Conservation (phyloP, 176 grass and related monocot genomes). For the Phragmites australis region DNA sequence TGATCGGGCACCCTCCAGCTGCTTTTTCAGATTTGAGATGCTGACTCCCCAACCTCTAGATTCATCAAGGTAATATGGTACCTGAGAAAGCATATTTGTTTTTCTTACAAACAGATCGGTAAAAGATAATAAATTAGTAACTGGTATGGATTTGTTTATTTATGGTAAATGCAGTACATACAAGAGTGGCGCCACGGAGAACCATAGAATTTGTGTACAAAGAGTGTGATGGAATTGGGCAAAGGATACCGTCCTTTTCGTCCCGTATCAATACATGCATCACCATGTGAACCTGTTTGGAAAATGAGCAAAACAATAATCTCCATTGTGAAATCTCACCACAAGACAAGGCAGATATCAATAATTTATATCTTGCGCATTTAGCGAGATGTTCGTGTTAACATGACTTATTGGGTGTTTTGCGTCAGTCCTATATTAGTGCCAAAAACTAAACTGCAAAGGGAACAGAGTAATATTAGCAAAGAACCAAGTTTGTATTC, state of each 20-base stretch:
- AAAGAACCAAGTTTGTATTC: not conserved
- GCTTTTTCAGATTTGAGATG: constrained; percentile 61
- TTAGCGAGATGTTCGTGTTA: not conserved
- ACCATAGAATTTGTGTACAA: constrained; percentile 60
- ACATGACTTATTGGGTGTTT: constrained; percentile 1
- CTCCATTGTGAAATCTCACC: not conserved
- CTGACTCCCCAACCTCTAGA: constrained; percentile 56
- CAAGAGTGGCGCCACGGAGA: constrained; percentile 64
- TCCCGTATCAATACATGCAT: constrained; percentile 73
- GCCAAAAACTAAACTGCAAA: not conserved
- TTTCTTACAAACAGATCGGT: not conserved
- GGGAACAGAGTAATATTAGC: not conserved
- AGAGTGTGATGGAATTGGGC: constrained; percentile 74
- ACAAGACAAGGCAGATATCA: not conserved
- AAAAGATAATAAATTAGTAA: constrained; percentile 8
- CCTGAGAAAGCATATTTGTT: constrained; percentile 40
- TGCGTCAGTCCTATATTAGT: not conserved
- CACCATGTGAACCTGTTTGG: constrained; percentile 63
- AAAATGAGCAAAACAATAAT: constrained; percentile 26
- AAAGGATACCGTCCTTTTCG: constrained; percentile 73
- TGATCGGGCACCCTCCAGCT: constrained; percentile 60
- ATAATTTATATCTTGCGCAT: not conserved
- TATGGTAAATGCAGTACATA: constrained; percentile 35
- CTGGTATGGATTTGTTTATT: not conserved
- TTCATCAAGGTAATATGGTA: constrained; percentile 77